These are phyloP conservation scores for Cystobasidium ongulense DNA, from an alignment of 768 basidiomycete species.

Conservation along the genomic window DNA sequence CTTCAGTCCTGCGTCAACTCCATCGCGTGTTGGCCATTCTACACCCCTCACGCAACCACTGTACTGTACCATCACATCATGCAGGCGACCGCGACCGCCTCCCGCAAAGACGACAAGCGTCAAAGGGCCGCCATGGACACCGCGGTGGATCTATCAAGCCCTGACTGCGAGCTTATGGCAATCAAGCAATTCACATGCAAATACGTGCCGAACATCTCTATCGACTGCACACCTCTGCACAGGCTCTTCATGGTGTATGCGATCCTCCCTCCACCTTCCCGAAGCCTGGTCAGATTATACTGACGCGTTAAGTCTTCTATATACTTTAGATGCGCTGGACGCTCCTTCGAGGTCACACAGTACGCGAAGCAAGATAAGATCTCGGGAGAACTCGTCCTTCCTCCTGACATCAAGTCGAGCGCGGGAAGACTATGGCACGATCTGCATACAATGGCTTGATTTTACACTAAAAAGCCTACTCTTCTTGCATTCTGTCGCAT, in stretches of 20 bases:
- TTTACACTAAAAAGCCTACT: not conserved
- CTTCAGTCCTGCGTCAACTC: too few relatives aligned
- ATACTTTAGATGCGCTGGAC: conserved; percentile 64
- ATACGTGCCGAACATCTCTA: conserved; percentile 41
- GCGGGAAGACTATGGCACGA: conserved; percentile 16
- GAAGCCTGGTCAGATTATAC: not conserved
- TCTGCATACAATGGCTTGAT: not conserved
- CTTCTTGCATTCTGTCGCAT: not conserved
- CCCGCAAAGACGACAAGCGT: conserved; percentile 11
- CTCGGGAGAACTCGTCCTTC: conserved; percentile 30
- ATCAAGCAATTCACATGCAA: conserved; percentile 65
- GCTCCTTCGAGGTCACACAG: conserved; percentile 63
- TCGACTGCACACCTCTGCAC: conserved; percentile 65
- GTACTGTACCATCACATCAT: not conserved
- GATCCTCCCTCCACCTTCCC: not conserved
- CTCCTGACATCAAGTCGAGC: not conserved
- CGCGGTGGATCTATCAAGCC: conserved; percentile 44
- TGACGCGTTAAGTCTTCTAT: too few relatives aligned
- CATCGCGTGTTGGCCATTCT: too few relatives aligned
- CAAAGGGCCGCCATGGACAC: conserved; percentile 4
- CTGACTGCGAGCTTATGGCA: conserved; percentile 57
- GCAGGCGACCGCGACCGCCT: not conserved
- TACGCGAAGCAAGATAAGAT: conserved; percentile 28
- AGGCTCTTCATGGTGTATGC: conserved; percentile 64
- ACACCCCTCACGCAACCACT: not conserved